Conservation (phyloP, 164 flowering plant species). For the Vitis amurensis region DNA sequence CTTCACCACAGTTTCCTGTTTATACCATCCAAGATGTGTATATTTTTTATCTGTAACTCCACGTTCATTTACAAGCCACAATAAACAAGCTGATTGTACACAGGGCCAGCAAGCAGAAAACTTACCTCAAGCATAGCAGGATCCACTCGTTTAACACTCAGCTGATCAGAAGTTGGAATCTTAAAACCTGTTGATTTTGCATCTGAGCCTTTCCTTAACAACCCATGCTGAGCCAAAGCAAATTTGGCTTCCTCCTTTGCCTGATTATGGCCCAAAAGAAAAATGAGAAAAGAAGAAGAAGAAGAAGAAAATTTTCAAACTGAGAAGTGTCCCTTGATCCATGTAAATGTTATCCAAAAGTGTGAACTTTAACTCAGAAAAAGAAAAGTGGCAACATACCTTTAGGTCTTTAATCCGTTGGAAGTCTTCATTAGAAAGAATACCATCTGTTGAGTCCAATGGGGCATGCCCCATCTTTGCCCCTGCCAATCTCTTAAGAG, state of each 20-base stretch:
- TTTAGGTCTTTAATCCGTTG: conserved; percentile 69
- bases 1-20: no score
- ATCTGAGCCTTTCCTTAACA: conserved; percentile 41
- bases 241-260: conserved; percentile 62
- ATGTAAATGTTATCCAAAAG: neutral
- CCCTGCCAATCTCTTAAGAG: conserved; percentile 68
- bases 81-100: neutral
- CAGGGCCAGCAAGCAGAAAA: neutral
- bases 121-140: conserved; percentile 77
- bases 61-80: neutral
- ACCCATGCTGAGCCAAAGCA: conserved; percentile 67
- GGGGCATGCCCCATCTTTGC: conserved; percentile 27
- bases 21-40: neutral
- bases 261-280: conserved; percentile 29
- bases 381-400: conserved; percentile 37
- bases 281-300: neutral
- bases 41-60: neutral
- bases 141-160: conserved; percentile 68
- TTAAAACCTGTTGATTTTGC: conserved; percentile 35
- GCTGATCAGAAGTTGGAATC: conserved; percentile 67
- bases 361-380: neutral
- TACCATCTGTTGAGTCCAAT: conserved; percentile 50
- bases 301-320: neutral
- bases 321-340: neutral
- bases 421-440: conserved; percentile 91